Conservation (phyloP, 495 filamentous ascomycete species). For the Lasiosphaeria miniovina region DNA sequence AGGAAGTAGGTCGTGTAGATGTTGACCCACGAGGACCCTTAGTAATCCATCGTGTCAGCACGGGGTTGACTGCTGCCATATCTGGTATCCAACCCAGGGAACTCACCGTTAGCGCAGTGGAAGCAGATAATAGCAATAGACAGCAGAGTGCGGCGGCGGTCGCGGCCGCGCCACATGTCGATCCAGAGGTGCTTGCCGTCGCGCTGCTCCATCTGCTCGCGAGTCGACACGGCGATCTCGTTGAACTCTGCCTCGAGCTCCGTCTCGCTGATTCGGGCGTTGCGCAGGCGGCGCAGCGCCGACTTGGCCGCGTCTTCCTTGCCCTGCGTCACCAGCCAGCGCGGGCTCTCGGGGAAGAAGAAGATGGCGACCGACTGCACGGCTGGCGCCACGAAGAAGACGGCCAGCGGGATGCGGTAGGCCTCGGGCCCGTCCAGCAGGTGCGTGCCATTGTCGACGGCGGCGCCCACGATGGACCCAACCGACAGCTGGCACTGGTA, state of each 20-base stretch:
- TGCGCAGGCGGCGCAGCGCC: constrained; percentile 42
- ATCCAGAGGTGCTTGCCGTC: constrained; percentile 22
- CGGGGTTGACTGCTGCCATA: no score
- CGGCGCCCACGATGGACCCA: constrained; percentile 50
- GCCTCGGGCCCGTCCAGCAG: constrained; percentile 36
- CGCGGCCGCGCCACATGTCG: constrained; percentile 8
- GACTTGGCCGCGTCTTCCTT: constrained; percentile 41
- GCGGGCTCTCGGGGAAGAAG: constrained; percentile 55
- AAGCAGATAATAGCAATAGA: constrained; percentile 28
- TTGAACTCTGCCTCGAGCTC: constrained; percentile 45
- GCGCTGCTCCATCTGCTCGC: constrained; percentile 37
- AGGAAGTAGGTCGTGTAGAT: constrained; percentile 41
- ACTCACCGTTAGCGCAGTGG: not conserved
- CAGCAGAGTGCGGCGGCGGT: constrained; percentile 45
- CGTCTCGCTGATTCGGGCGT: constrained; percentile 30
- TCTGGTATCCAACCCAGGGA: no score
- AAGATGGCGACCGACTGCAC: constrained; percentile 46
- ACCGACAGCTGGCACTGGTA: constrained; percentile 38
- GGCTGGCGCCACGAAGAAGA: constrained; percentile 50
- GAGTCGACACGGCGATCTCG: constrained; percentile 44
- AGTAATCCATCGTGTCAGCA: constrained; percentile 38
- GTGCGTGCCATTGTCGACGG: constrained; percentile 53
- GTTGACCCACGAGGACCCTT: constrained; percentile 50
- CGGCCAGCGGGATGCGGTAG: constrained; percentile 51
- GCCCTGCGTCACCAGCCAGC: constrained; percentile 53